Conservation (phyloP, 192 early-diverging fungal genomes). For the Entrophospora sp. region DNA sequence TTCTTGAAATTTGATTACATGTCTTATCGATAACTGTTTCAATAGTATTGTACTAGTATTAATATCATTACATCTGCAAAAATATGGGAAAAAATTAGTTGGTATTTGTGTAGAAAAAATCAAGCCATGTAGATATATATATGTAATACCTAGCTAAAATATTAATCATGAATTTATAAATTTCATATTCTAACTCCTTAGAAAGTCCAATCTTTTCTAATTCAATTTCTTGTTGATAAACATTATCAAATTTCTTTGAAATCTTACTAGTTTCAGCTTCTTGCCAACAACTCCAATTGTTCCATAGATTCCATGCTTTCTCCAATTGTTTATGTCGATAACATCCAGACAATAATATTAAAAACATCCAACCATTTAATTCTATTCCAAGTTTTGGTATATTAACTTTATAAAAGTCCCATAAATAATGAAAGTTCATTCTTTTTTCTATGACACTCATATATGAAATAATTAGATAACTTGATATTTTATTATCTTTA, state of each 20-base stretch:
- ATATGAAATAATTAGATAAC: conserved; percentile 51
- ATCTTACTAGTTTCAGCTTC: conserved; percentile 27
- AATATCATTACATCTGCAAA: too few relatives aligned
- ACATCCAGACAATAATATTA: conserved; percentile 47
- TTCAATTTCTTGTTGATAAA: background rate
- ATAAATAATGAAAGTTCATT: conserved; percentile 34
- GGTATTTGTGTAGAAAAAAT: too few relatives aligned
- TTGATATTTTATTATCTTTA: conserved; percentile 26
- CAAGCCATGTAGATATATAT: too few relatives aligned
- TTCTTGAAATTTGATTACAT: too few relatives aligned
- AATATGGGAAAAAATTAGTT: too few relatives aligned
- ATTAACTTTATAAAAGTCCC: conserved; percentile 38
- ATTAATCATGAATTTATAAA: conserved; percentile 56
- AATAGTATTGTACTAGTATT: too few relatives aligned
- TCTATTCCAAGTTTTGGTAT: conserved; percentile 40
- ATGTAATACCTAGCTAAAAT: conserved; percentile 55
- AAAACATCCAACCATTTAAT: conserved; percentile 56
- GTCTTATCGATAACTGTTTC: too few relatives aligned
- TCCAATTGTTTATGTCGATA: conserved; percentile 50
- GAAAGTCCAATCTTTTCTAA: conserved; percentile 25
- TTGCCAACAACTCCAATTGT: conserved; percentile 58
- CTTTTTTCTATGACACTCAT: conserved; percentile 48
- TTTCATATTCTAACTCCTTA: conserved; percentile 42
- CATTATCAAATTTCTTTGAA: conserved; percentile 13
- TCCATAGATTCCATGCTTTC: too few relatives aligned